phyloP scores from a whole-genome alignment of 768 basidiomycete genomes.

The Rhodosporidiobolus sp. region DNA sequence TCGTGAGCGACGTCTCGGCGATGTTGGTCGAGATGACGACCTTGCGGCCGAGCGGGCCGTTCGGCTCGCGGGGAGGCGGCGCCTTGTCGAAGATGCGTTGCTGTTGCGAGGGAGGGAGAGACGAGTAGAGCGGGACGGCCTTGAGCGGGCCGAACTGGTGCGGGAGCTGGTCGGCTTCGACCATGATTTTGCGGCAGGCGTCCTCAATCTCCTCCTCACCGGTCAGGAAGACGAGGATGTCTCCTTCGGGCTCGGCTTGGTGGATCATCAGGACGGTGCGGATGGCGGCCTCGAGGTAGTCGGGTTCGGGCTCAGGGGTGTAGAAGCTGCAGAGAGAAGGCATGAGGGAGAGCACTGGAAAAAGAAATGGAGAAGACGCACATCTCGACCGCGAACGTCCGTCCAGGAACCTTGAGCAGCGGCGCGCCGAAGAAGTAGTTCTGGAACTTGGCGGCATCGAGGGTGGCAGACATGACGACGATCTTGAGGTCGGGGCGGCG shows the following conservation, averaged over 20 bases:
- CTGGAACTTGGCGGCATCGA: slow-evolving; percentile 94
- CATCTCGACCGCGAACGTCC: slow-evolving; percentile 92
- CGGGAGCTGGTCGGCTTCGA: slow-evolving; percentile 80
- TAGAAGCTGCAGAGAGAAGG: slow-evolving; percentile 58
- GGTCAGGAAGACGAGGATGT: slow-evolving; percentile 89
- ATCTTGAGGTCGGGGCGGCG: slow-evolving; percentile 85
- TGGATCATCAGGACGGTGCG: slow-evolving; percentile 96
- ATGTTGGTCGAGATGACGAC: slow-evolving; percentile 95
- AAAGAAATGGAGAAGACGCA: slow-evolving; percentile 45
- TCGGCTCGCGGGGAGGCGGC: slow-evolving; percentile 61
- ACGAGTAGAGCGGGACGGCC: slow-evolving; percentile 92
- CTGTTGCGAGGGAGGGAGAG: slow-evolving; percentile 88
- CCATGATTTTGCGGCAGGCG: slow-evolving; percentile 84
- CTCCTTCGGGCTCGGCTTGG: slow-evolving; percentile 87
- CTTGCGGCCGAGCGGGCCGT: slow-evolving; percentile 83
- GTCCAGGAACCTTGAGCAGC: slow-evolving; percentile 61
- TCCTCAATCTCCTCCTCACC: slow-evolving; percentile 99
- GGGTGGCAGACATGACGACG: slow-evolving; percentile 96
- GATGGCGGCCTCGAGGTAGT: slow-evolving; percentile 96
- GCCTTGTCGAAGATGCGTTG: slow-evolving; percentile 93
- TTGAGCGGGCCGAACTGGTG: slow-evolving; percentile 76
- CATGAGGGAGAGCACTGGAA: neutral
- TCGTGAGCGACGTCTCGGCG: slow-evolving; percentile 94
- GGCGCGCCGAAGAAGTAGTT: slow-evolving; percentile 71
- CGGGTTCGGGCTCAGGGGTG: slow-evolving; percentile 84